phyloP scores from a whole-genome alignment of 116 monocot genomes.

The Cymodocea nodosa region DNA sequence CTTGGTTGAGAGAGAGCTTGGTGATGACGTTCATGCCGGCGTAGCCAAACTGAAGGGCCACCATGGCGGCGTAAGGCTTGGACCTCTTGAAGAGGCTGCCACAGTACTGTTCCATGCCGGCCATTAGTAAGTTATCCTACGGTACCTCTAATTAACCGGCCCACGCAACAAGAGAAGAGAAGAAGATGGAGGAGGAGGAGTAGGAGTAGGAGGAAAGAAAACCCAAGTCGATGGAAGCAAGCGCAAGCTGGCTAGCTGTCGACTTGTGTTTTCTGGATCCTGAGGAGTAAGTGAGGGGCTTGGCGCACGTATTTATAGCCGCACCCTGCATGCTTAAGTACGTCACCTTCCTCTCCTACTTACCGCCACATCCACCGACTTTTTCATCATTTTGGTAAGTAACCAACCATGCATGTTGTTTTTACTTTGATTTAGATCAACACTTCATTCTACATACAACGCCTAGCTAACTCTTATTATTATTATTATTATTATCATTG shows the following conservation, averaged over 20 bases:
- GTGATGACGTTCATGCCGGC: slow-evolving; percentile 93
- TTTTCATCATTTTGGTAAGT: too few species aligned
- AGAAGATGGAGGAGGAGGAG: too few species aligned
- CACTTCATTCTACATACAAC: too few species aligned
- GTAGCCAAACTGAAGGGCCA: slow-evolving; percentile 76
- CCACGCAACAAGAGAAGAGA: too few species aligned
- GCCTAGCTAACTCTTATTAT: too few species aligned
- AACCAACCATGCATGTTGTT: too few species aligned
- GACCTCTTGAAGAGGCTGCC: slow-evolving; percentile 20
- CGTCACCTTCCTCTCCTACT: background rate
- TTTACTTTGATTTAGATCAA: too few species aligned
- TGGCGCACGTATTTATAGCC: background rate
- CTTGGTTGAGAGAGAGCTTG: slow-evolving; percentile 71
- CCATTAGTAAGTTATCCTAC: too few species aligned
- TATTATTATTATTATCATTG: too few species aligned
- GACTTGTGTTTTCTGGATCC: background rate
- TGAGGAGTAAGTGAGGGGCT: background rate
- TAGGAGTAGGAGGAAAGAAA: too few species aligned
- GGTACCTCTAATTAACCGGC: too few species aligned
- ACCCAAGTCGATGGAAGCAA: background rate
- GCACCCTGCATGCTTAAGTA: background rate
- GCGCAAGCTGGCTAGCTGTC: background rate
- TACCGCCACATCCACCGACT: background rate
- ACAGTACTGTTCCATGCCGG: too few species aligned
- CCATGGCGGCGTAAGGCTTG: slow-evolving; percentile 74